phyloP scores from a whole-genome alignment of 208 protist genomes.

The Trypanosoma avium region DNA sequence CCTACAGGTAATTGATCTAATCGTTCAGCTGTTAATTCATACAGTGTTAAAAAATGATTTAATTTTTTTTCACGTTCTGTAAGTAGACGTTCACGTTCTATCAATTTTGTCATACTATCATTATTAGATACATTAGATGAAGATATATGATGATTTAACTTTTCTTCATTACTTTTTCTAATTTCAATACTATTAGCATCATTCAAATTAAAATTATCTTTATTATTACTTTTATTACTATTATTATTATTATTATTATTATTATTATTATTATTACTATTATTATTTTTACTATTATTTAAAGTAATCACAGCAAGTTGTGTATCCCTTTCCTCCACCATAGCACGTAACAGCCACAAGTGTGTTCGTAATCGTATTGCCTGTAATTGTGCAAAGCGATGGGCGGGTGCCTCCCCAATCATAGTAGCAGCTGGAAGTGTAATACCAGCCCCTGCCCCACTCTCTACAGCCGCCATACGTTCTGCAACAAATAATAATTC shows the following conservation, averaged over 20 bases:
- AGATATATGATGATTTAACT: not conserved
- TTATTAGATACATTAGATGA: not conserved
- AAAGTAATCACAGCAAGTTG: constrained; percentile 14
- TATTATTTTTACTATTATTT: not conserved
- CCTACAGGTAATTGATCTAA: constrained; percentile 54
- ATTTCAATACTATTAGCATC: too few species aligned
- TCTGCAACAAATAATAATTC: constrained; percentile 37
- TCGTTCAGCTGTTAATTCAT: constrained; percentile 76
- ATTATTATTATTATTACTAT: not conserved
- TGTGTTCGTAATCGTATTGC: constrained; percentile 66
- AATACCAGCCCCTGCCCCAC: not conserved
- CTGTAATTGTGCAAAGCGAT: constrained; percentile 70
- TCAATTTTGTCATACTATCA: constrained; percentile 15
- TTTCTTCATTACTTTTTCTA: not conserved
- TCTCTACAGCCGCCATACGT: constrained; percentile 27
- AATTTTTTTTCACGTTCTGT: constrained; percentile 71
- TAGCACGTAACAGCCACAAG: constrained; percentile 48
- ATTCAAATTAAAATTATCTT: too few species aligned
- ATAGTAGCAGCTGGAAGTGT: not conserved
- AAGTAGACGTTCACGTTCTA: constrained; percentile 40
- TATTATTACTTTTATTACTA: not conserved
- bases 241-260: constrained; percentile 4
- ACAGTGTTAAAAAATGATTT: constrained; percentile 63
- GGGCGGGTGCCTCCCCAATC: constrained; percentile 8
- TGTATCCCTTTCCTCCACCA: constrained; percentile 45